phyloP scores from a whole-genome alignment of 139 green algal species.

The Prasinococcaceae sp. region DNA sequence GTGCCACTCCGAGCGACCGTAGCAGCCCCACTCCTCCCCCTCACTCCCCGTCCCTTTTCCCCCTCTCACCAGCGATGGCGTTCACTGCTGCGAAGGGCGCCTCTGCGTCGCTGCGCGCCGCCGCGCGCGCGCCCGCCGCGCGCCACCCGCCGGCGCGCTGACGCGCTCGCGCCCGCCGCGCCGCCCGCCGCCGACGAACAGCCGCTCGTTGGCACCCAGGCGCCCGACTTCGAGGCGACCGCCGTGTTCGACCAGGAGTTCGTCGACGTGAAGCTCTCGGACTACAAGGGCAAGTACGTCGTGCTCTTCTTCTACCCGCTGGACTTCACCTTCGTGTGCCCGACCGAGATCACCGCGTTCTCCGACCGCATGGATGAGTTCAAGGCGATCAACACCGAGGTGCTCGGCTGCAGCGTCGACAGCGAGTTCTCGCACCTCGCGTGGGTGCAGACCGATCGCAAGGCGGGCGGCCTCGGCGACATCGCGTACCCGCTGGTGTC shows the following conservation, averaged over 20 bases:
- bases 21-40: too few relatives aligned
- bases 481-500: slow-evolving; percentile 90
- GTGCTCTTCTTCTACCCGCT: slow-evolving; percentile 98
- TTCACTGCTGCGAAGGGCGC: too few relatives aligned
- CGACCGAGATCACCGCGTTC: slow-evolving; percentile 98
- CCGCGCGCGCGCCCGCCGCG: too few relatives aligned
- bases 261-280: slow-evolving; percentile 60
- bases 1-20: too few relatives aligned
- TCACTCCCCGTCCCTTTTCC: too few relatives aligned
- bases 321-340: slow-evolving; percentile 89
- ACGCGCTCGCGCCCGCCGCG: too few relatives aligned
- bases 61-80: too few relatives aligned
- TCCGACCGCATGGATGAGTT: slow-evolving; percentile 86
- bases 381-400: slow-evolving; percentile 65
- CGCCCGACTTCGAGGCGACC: slow-evolving; percentile 81
- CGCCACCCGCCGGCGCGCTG: too few relatives aligned
- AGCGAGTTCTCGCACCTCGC: slow-evolving; percentile 89
- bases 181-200: too few relatives aligned
- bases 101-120: too few relatives aligned
- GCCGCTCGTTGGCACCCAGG: slow-evolving; percentile 59
- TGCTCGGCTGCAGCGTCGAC: slow-evolving; percentile 33
- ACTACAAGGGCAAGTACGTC: slow-evolving; percentile 95
- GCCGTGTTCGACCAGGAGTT: slow-evolving; percentile 92
- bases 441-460: slow-evolving; percentile 84
- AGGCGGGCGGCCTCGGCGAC: slow-evolving; percentile 75